Evolutionary conservation across 139 green algal species (phyloP).

Genomic region (Chlorella vulgaris): DNA sequence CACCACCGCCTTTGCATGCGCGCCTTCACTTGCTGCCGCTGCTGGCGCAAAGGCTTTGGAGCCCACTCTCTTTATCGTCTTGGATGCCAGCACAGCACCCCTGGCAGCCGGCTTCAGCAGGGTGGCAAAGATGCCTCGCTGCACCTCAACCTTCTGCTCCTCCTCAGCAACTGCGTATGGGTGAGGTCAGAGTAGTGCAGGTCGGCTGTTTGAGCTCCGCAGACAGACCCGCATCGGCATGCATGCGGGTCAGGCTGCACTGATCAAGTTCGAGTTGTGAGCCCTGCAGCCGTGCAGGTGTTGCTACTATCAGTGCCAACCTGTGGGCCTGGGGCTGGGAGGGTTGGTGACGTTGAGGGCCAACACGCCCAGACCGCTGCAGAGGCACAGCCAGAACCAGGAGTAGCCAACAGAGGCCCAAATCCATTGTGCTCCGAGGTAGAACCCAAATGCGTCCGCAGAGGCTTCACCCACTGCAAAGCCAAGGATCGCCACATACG

Average conservation of each 20-base stretch:
- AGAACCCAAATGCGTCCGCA: conserved; percentile 59
- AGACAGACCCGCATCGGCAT: too few species aligned
- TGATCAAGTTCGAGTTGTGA: too few species aligned
- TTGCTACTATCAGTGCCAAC: neutral
- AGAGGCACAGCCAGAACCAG: conserved; percentile 39
- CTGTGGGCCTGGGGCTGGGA: conserved; percentile 34
- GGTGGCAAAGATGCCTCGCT: conserved; percentile 1
- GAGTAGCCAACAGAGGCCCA: conserved; percentile 57
- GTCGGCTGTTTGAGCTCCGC: too few species aligned
- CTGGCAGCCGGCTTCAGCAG: neutral
- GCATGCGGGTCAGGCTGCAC: too few species aligned
- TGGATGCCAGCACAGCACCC: neutral
- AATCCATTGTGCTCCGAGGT: conserved; percentile 60
- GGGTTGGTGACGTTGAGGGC: conserved; percentile 44
- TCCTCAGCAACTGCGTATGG: conserved; percentile 25
- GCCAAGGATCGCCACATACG: neutral
- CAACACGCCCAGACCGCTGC: conserved; percentile 12
- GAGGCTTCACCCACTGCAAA: conserved; percentile 1
- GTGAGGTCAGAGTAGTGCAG: too few species aligned
- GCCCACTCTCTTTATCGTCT: too few species aligned
- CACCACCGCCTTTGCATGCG: conserved; percentile 42
- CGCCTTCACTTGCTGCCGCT: neutral
- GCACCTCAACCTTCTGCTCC: conserved; percentile 27
- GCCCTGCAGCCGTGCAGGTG: too few species aligned
- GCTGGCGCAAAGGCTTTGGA: too few species aligned